Percentiles rank a stretch among this genome's conserved stretches.
phyloP scores from a whole-genome alignment of 768 basidiomycete species.

The Auriscalpium orientale region DNA sequence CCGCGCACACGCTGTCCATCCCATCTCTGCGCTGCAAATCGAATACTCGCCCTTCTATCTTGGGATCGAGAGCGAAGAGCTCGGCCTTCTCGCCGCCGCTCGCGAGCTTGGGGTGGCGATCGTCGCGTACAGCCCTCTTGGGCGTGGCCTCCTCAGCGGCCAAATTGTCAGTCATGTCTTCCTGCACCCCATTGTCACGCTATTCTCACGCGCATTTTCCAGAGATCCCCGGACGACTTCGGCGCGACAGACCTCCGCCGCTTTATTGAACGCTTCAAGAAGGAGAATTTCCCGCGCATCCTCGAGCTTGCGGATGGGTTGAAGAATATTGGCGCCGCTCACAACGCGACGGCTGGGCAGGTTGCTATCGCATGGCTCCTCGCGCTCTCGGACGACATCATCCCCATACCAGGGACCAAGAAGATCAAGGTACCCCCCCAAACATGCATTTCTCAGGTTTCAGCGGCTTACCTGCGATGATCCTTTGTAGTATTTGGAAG shows the following conservation, averaged over 20 bases:
- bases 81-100: constrained; percentile 20
- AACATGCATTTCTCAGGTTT: neutral
- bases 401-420: constrained; percentile 42
- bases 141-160: constrained; percentile 25
- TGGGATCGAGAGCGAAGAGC: constrained; percentile 21
- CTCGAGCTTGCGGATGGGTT: constrained; percentile 30
- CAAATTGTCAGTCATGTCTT: constrained; percentile 15
- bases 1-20: constrained; percentile 26
- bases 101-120: constrained; percentile 28
- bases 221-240: constrained; percentile 19
- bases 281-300: constrained; percentile 40
- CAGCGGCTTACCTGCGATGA: neutral
- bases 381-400: constrained; percentile 36
- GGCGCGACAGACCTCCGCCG: constrained; percentile 12
- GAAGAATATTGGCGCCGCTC: constrained; percentile 26
- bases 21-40: constrained; percentile 25
- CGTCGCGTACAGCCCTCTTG: constrained; percentile 28
- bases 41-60: constrained; percentile 26
- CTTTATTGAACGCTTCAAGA: constrained; percentile 28
- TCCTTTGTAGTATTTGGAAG: constrained; percentile 14
- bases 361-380: constrained; percentile 43
- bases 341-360: constrained; percentile 38
- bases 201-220: neutral
- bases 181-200: neutral
- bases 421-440: constrained; percentile 23